A percentile compares a stretch with the other conserved stretches of the same genome.
Conservation (phyloP, 2,329 filamentous ascomycete species). For the Raffaelea ambrosiae region DNA sequence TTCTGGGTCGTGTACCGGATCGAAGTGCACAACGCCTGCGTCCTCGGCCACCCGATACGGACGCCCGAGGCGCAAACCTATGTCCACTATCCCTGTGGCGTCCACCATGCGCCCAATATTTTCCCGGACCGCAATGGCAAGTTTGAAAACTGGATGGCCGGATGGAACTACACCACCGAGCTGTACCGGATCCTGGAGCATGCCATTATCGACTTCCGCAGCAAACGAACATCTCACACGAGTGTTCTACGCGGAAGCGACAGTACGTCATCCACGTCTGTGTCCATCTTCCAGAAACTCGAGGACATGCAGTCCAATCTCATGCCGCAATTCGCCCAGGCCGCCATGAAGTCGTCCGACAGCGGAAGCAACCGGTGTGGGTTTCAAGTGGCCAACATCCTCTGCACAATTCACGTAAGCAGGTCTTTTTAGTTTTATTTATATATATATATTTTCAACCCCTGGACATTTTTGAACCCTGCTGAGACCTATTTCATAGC, state of each 20-base stretch:
- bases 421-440: too few species aligned
- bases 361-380: slow-evolving; percentile 3
- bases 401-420: background rate
- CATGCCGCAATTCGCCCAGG: background rate
- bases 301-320: background rate
- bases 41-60: background rate
- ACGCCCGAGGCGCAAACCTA: background rate
- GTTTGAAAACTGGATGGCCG: background rate
- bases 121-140: background rate
- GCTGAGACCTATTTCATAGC: too few species aligned
- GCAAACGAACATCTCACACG: background rate
- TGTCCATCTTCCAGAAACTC: background rate
- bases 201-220: background rate
- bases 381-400: slow-evolving; percentile 3
- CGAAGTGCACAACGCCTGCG: slow-evolving; percentile 1
- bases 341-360: background rate
- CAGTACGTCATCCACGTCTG: background rate
- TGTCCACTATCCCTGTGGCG: background rate
- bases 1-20: slow-evolving; percentile 1
- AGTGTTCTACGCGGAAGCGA: background rate
- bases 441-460: too few species aligned
- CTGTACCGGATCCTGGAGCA: background rate
- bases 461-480: too few species aligned
- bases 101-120: background rate
- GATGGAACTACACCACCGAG: background rate